Conservation (phyloP, 2,329 filamentous ascomycete genomes). For the Pleomassaria siparia region DNA sequence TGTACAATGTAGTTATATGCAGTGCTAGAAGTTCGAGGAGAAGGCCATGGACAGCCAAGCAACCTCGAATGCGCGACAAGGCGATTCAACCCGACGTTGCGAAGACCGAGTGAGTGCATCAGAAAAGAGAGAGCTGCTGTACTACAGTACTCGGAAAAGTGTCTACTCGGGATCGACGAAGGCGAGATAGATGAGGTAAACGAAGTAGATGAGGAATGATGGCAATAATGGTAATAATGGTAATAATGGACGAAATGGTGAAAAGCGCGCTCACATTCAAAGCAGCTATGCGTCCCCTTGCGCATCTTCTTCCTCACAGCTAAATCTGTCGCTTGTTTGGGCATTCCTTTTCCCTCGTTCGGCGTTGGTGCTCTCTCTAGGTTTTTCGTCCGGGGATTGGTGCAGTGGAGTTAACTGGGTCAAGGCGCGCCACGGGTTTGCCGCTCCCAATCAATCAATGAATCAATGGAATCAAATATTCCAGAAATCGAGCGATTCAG, state of each 20-base stretch:
- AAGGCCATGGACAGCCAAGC: no score
- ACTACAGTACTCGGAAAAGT: no score
- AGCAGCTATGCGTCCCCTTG: slow-evolving; percentile 48
- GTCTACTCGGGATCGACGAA: no score
- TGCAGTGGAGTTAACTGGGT: background rate
- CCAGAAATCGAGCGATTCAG: no score
- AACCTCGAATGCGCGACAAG: background rate
- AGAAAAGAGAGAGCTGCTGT: no score
- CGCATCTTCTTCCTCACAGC: slow-evolving; percentile 46
- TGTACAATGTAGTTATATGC: no score
- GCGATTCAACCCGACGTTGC: background rate
- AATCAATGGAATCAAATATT: no score
- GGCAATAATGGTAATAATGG: background rate
- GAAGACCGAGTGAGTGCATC: no score
- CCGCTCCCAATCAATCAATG: background rate
- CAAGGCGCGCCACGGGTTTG: background rate
- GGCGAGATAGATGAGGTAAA: no score
- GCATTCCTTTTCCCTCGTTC: slow-evolving; percentile 24
- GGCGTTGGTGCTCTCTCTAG: background rate
- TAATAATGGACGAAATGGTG: background rate
- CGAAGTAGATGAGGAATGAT: background rate
- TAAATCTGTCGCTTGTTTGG: slow-evolving; percentile 36
- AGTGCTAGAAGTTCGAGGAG: no score
- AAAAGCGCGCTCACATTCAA: slow-evolving; percentile 43
- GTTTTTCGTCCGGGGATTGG: slow-evolving; percentile 1